phyloP scores from a whole-genome alignment of 305 asterid species.

The Rubia occidens region DNA sequence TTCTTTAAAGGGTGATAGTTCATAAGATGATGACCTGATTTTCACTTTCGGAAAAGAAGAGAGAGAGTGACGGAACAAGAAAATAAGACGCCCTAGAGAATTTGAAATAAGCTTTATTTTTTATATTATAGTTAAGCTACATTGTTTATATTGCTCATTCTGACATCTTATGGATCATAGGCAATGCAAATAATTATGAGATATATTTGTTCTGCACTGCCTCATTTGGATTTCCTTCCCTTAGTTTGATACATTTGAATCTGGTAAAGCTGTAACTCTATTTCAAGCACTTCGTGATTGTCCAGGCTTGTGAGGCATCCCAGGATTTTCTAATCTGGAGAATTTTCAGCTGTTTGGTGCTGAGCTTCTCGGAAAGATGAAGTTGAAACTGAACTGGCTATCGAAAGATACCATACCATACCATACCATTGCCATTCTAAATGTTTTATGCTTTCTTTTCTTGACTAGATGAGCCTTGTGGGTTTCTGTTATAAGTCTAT shows the following conservation, averaged over 20 bases:
- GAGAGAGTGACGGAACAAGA: too few species aligned
- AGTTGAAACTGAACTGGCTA: too few species aligned
- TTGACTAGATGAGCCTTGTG: background rate
- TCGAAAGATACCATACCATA: too few species aligned
- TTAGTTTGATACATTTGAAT: background rate
- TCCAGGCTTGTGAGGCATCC: background rate
- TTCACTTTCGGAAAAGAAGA: too few species aligned
- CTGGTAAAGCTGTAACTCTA: background rate
- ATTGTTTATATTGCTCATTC: background rate
- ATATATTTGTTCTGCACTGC: background rate
- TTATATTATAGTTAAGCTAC: too few species aligned
- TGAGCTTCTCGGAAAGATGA: background rate
- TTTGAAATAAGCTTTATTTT: too few species aligned
- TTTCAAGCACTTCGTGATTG: background rate
- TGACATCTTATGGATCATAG: background rate
- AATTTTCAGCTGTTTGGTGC: background rate
- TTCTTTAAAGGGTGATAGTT: too few species aligned
- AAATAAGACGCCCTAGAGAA: too few species aligned
- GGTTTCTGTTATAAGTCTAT: background rate
- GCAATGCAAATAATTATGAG: background rate
- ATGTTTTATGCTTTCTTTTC: background rate
- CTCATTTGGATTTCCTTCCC: background rate
- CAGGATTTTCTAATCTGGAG: background rate
- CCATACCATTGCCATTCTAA: background rate
- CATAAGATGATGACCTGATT: too few species aligned